A percentile compares a stretch with the other conserved stretches of the same genome.
phyloP scores from a whole-genome alignment of 805 yeast genomes.

The Ogataea neopini region DNA sequence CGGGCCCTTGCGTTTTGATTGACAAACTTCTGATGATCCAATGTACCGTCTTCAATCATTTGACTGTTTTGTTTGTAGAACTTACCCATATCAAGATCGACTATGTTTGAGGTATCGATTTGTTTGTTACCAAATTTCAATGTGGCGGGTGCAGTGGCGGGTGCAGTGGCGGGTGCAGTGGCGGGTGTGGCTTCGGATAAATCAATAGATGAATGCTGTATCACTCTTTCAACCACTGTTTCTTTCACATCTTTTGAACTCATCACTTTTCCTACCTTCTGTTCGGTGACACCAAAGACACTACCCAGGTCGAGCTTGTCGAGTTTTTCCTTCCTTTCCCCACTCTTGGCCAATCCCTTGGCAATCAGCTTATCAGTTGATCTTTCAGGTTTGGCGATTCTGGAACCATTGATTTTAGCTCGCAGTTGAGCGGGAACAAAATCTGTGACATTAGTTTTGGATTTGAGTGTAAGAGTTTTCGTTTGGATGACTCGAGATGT shows the following conservation, averaged over 20 bases:
- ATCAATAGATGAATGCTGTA: neutral
- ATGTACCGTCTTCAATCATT: conserved; percentile 34
- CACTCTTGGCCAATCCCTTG: neutral
- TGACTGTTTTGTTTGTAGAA: conserved; percentile 39
- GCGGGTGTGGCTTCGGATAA: conserved; percentile 7
- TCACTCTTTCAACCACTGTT: neutral
- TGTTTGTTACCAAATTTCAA: conserved; percentile 6
- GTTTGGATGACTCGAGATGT: conserved; percentile 12
- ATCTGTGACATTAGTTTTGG: conserved; percentile 18
- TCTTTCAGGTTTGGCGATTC: conserved; percentile 7
- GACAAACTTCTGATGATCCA: conserved; percentile 28
- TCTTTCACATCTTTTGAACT: neutral
- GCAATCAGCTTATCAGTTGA: conserved; percentile 2
- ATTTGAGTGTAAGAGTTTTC: conserved; percentile 10
- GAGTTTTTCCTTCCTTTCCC: too few relatives aligned
- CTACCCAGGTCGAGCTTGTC: conserved; percentile 9
- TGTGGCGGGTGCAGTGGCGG: neutral
- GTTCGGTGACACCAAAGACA: conserved; percentile 8
- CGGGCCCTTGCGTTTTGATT: conserved; percentile 24
- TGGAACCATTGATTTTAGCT: conserved; percentile 6
- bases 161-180: neutral
- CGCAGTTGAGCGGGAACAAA: conserved; percentile 22
- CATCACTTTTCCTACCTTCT: neutral
- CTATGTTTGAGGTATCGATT: conserved; percentile 26
- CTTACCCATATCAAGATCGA: conserved; percentile 39